Evolutionary conservation across 1,284 basidiomycete species (phyloP), one percentile per base, ranked within the genome.

Genomic region (Prillingera fragicola): DNA sequence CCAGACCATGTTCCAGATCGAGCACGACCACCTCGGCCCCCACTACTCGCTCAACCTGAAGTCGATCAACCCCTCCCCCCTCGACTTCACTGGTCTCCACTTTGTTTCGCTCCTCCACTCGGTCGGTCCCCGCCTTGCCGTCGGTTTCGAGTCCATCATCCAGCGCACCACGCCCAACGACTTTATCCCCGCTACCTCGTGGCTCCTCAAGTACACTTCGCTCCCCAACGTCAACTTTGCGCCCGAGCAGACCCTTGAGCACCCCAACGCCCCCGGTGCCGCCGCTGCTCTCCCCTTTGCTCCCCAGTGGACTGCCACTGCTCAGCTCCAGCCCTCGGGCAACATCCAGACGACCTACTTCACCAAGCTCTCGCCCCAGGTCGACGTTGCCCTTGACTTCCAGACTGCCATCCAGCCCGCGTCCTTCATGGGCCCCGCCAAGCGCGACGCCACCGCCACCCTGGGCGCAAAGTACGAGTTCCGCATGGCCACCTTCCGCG

Each of bases 331-430:
- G 70, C 78, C 83, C n/a, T 67, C 72, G 31, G 92, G 94, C 28
- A 79, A 92, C 42, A 63, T 96, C 27, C 87, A 92, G 71, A 81
- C 90, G 33, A 94, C 90, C 13, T 99, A 98, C 74, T 97, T 88
- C 87, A 92, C 97, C 58, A 87, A 87, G 68, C 74, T 99, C 45
- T 84, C 83, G 70, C 90, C 95, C 48, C 92, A 94, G 74, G 87
- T 99, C n/a, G 94, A 98, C 49, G 90, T 94, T n/a, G 95, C 88
- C 13, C 89, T 90, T 26, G 94, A 98, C 64, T 73, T 99, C 55
- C 84, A 91, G 68, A 73, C 94, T 45, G 78, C 92, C 50, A 81
- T 85, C 41, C 78, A 82, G 33, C 83, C 84, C 3, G 74, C 77
- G 47, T 67, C 67, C 37, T 66, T 69, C 55, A 60, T 71, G 60